A percentile compares a stretch with the other conserved stretches of the same genome.
phyloP scores from a whole-genome alignment of 768 basidiomycete species.

The Lactarius psammicola region DNA sequence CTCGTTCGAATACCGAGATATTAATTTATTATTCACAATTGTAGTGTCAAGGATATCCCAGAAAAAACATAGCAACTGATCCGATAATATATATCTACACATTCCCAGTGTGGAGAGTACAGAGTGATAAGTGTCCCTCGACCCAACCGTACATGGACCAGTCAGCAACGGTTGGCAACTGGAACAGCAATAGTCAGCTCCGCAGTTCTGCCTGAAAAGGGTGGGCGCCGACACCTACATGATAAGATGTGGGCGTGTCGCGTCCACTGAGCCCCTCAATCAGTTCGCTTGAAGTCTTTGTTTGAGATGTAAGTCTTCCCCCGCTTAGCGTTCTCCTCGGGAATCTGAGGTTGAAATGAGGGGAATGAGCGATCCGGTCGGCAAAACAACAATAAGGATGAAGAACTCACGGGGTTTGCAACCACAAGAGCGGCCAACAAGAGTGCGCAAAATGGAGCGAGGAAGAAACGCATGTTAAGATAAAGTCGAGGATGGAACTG shows the following conservation, averaged over 20 bases:
- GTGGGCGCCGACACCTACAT: neutral
- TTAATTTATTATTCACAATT: neutral
- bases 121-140: neutral
- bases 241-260: too few species aligned
- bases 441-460: conserved; percentile 1
- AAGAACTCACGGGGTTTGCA: neutral
- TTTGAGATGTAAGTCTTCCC: accelerated
- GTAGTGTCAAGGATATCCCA: neutral
- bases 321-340: neutral
- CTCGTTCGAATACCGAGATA: neutral
- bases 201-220: neutral
- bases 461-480: conserved; percentile 17
- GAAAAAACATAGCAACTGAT: neutral
- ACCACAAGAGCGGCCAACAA: conserved; percentile 7
- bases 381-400: too few species aligned
- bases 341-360: neutral
- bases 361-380: neutral
- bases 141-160: neutral
- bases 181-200: neutral
- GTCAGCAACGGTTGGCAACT: neutral
- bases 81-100: neutral
- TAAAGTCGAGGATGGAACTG: neutral
- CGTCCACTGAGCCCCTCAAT: neutral
- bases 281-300: neutral
- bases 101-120: neutral